Evolutionary conservation across 169 alveolate genomes (phyloP), one percentile per base, ranked within the genome.

Genomic region (Plasmodium gaboni): DNA sequence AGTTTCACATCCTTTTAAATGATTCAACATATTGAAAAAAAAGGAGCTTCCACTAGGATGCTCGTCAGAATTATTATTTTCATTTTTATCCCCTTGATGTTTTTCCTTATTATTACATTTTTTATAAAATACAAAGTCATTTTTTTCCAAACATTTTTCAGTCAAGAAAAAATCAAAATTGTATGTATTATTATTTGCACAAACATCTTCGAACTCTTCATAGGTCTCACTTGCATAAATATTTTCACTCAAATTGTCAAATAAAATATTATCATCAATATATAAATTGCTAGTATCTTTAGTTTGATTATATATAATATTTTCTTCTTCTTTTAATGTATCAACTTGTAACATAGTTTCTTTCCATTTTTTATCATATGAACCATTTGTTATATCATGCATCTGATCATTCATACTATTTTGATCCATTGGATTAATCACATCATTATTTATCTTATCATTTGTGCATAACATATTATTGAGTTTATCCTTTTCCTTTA

Each of bases 81-180:
- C 2, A 38, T 26, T 0, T 26, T 26, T 26, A 26, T 26, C 0
- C 48, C n/a, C 69, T 46, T 10, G 12, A n/a, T 10, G 57, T 73
- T 73, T 19, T 44, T 3, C 15, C 2, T 71, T 76, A 32, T 74
- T 22, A 13, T 48, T 51, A 44, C 46, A 48, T 50, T 42, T 24
- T 15, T 69, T 86, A 48, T 70, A 86, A 71, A 71, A 86, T 5
- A 57, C 78, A 70, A 86, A 86, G 12, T 70, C 88, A n/a, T 28
- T 85, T n/a, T 76, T 17, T 32, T 76, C 83, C 5, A 78, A 78
- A 28, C 76, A 6, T 22, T 61, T 55, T 64, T 73, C 80, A 13
- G 78, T 72, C 8, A 63, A 55, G 65, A 88, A 78, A 88, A 32
- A 19, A 38, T 85, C 88, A 59, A 85, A 73, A 1, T 5, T 24